Evolutionary conservation across 805 yeast species (phyloP).

Genomic region (Wickerhamiella spandovensis): DNA sequence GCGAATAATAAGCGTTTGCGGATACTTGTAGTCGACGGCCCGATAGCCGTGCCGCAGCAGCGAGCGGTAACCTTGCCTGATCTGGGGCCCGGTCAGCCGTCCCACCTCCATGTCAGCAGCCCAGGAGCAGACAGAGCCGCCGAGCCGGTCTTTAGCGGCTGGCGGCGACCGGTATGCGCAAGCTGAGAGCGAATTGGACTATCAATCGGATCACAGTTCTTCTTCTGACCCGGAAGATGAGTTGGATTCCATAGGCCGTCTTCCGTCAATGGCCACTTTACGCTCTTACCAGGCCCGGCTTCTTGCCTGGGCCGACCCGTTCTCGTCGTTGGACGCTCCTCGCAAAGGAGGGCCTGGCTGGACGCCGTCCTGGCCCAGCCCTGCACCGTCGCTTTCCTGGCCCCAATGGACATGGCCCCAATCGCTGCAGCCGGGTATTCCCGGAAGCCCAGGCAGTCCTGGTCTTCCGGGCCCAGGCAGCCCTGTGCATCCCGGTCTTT

Average conservation of each 20-base stretch:
- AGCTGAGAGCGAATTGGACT: neutral
- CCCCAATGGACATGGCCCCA: slow-evolving; percentile 2
- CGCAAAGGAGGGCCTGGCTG: neutral
- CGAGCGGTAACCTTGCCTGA: neutral
- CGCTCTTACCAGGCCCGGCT: neutral
- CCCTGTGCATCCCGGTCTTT: neutral
- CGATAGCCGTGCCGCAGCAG: slow-evolving; percentile 10
- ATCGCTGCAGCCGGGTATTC: neutral
- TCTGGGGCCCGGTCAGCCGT: neutral
- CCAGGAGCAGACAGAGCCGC: neutral
- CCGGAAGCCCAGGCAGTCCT: neutral
- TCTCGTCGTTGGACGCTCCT: neutral
- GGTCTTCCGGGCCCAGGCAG: neutral
- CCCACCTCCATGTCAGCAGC: slow-evolving; percentile 1
- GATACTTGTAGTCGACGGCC: slow-evolving; percentile 8
- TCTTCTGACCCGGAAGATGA: neutral
- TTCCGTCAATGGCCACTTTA: neutral
- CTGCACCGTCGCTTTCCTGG: neutral
- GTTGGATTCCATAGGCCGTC: neutral
- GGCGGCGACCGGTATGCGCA: neutral
- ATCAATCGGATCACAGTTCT: neutral
- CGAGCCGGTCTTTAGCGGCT: neutral
- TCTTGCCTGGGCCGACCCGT: slow-evolving; percentile 1
- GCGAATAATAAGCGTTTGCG: slow-evolving; percentile 7
- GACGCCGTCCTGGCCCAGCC: slow-evolving; percentile 9